These are phyloP conservation scores for Aspergillus caelatus DNA, from an alignment of 2,329 filamentous ascomycete genomes.

Conservation along the genomic window DNA sequence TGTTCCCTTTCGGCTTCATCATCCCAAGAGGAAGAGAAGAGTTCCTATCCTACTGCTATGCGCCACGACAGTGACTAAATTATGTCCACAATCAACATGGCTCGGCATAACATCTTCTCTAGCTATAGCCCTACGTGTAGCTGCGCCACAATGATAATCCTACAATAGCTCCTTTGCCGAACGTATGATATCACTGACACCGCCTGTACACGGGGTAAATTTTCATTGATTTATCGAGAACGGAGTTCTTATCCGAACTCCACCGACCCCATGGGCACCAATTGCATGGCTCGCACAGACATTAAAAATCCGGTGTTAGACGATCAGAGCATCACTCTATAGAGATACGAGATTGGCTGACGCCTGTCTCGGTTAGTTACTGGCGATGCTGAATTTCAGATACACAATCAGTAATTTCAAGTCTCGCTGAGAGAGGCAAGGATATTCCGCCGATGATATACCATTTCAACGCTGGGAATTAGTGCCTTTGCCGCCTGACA, in stretches of 20 bases:
- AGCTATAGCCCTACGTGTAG: neutral
- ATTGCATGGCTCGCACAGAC: neutral
- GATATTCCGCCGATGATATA: neutral
- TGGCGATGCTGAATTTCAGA: neutral
- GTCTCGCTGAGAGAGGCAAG: neutral
- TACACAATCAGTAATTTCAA: neutral
- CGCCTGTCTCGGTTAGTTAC: neutral
- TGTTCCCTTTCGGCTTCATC: neutral
- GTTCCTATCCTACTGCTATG: neutral
- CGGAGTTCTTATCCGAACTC: constrained; percentile 5
- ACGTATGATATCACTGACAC: neutral
- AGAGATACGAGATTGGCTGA: constrained; percentile 3
- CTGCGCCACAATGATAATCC: neutral
- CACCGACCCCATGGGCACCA: neutral
- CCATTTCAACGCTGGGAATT: neutral
- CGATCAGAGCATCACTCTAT: constrained; percentile 12
- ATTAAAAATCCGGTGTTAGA: neutral
- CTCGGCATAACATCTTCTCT: neutral
- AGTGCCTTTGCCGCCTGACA: neutral
- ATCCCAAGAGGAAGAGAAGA: neutral
- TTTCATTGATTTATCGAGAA: neutral
- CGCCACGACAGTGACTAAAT: neutral
- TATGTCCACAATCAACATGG: neutral
- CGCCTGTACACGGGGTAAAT: neutral
- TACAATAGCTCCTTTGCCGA: neutral